Evolutionary conservation across 495 filamentous ascomycete species (phyloP), one percentile per base, ranked within the genome.

Genomic region (Hyaloscypha variabilis): DNA sequence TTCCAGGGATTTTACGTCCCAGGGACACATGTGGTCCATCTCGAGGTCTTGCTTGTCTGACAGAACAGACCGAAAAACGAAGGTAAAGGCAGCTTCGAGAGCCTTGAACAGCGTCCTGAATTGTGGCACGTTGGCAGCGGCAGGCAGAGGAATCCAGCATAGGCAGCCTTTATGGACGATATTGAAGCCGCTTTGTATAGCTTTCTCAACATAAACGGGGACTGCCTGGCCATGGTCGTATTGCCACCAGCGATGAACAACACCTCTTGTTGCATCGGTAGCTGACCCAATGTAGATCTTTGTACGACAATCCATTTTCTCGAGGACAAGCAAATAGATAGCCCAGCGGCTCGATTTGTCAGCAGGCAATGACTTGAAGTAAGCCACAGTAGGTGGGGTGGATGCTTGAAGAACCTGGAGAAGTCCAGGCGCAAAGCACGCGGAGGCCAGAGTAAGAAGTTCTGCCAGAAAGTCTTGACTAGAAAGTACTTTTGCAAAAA

Each of bases 401-500:
- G 60, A 56, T 13, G 60, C 6, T 31, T 53, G 46, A 3, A 55
- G 46, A 49, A 54, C 14, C 13, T 53, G 21, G 8, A 63, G 42
- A 13, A 63, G 60, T 55, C 60, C 42, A 46, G 39, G 39, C 14
- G 58, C 31, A 49, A 46, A 60, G 29, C 19, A 10, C 58, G 25
- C 6, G 11, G 58, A 60, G 8, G 31, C 31, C 2, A n/a, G 31
- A 60, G 31, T 3, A 6, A 60, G 58, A 34, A 49, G 31, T 42
- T 42, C 14, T 14, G 8, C 39, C 17, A 98, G 83, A 81, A 99
- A 97, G 19, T 92, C 92, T 0, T 91, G 96, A 49, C 83, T 83
- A 58, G 30, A 34, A 10, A 34, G 30, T 4, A 34, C 10, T 34
- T 34, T 34, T 4, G 10, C 30, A 34, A 34, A 34, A 10, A 34